Evolutionary conservation across 768 basidiomycete species (phyloP).

Genomic region (Amanita pseudoporphyria): DNA sequence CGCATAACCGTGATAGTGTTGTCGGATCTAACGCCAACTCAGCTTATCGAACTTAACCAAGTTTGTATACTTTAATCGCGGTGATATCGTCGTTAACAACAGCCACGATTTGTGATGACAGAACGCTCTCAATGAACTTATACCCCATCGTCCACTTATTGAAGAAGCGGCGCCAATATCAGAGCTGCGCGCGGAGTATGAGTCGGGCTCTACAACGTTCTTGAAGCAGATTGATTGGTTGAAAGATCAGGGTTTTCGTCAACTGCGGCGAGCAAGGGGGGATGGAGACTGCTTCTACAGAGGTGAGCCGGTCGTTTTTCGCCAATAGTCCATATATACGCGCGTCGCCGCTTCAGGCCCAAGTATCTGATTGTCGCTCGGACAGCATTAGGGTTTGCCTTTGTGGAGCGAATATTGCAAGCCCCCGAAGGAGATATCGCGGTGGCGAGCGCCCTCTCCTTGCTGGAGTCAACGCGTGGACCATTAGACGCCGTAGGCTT

Average conservation of each 20-base stretch:
- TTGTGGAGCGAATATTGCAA: slow-evolving; percentile 60
- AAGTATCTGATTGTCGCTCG: slow-evolving; percentile 7
- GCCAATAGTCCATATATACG: slow-evolving; percentile 1
- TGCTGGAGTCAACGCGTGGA: slow-evolving; percentile 37
- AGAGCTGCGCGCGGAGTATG: slow-evolving; percentile 57
- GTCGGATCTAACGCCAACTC: slow-evolving; percentile 8
- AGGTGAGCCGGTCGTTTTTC: slow-evolving; percentile 36
- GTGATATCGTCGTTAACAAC: background rate
- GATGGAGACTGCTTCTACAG: slow-evolving; percentile 93
- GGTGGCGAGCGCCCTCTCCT: slow-evolving; percentile 39
- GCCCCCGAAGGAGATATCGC: slow-evolving; percentile 33
- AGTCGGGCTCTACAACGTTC: slow-evolving; percentile 47
- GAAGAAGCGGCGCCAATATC: slow-evolving; percentile 42
- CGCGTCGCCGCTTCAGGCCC: background rate
- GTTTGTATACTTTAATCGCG: slow-evolving; percentile 6
- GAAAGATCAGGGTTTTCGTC: slow-evolving; percentile 47
- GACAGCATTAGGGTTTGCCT: slow-evolving; percentile 75
- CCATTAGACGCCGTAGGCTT: slow-evolving; percentile 53
- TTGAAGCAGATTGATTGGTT: slow-evolving; percentile 72
- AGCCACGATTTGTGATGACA: background rate
- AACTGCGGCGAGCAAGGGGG: slow-evolving; percentile 65
- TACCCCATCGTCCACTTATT: slow-evolving; percentile 41
- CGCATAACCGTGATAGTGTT: background rate
- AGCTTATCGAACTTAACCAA: slow-evolving; percentile 16
- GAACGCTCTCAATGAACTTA: slow-evolving; percentile 22